Evolutionary conservation across 805 yeast genomes (phyloP).

Genomic region (Suhomyces canberraensis): DNA sequence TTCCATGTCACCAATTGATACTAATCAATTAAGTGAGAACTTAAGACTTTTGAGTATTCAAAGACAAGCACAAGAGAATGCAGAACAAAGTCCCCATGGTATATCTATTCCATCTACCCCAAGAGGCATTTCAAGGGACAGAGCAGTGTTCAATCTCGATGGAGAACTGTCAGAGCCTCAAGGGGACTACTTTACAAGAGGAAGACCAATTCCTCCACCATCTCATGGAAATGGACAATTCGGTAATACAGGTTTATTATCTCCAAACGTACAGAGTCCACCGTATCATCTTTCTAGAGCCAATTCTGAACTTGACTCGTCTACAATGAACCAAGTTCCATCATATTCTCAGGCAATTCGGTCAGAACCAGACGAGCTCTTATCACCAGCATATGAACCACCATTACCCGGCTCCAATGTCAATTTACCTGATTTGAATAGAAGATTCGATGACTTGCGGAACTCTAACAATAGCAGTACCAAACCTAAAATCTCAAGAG

Average conservation of each 20-base stretch:
- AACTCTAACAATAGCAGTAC: constrained; percentile 1
- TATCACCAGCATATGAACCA: constrained; percentile 73
- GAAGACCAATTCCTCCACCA: constrained; percentile 7
- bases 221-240: not conserved
- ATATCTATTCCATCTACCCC: constrained; percentile 8
- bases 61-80: constrained; percentile 39
- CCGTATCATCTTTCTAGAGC: constrained; percentile 58
- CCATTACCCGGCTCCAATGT: constrained; percentile 43
- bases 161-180: constrained; percentile 17
- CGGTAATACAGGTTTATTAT: constrained; percentile 8
- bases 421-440: constrained; percentile 26
- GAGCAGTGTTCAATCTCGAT: constrained; percentile 36
- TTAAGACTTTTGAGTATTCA: constrained; percentile 50
- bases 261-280: constrained; percentile 51
- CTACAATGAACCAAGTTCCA: constrained; percentile 65
- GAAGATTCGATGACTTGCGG: constrained; percentile 23
- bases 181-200: constrained; percentile 34
- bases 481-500: constrained; percentile 18
- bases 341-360: constrained; percentile 78
- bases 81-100: constrained; percentile 8
- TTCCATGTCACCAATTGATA: constrained; percentile 39
- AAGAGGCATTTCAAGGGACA: constrained; percentile 18
- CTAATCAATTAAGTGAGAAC: constrained; percentile 47
- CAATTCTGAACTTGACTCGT: constrained; percentile 37
- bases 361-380: constrained; percentile 44